phyloP scores from a whole-genome alignment of 257 asterid genomes.

The Fraxinus excelsior region DNA sequence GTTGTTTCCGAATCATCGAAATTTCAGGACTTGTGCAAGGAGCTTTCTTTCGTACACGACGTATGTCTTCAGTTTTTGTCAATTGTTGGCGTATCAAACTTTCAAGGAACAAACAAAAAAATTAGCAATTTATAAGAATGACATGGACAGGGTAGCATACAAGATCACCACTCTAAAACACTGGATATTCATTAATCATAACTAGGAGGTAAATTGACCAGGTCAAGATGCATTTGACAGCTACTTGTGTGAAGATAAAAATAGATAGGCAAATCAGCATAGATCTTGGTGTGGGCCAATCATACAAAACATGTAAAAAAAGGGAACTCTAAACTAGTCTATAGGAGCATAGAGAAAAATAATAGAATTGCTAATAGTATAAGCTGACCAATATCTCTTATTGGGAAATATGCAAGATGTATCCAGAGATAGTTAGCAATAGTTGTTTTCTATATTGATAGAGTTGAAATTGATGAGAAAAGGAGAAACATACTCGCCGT shows the following conservation, averaged over 20 bases:
- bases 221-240: background rate
- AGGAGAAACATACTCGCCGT: conserved; percentile 81
- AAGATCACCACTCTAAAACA: conserved; percentile 10
- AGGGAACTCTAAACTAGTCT: background rate
- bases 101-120: conserved; percentile 29
- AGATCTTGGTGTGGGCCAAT: background rate
- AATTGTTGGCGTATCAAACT: conserved; percentile 79
- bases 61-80: conserved; percentile 66
- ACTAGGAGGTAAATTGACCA: background rate
- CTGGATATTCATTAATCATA: background rate
- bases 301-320: background rate
- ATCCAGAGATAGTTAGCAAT: background rate
- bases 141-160: conserved; percentile 9
- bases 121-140: conserved; percentile 21
- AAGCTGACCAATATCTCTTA: background rate
- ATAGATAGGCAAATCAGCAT: conserved; percentile 20
- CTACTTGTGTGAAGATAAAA: conserved; percentile 4
- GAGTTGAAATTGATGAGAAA: conserved; percentile 7
- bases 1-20: conserved; percentile 58
- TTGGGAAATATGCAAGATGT: background rate
- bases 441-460: background rate
- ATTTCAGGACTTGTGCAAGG: conserved; percentile 80
- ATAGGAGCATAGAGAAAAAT: background rate
- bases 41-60: conserved; percentile 85
- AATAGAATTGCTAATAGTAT: background rate